Percentiles rank a stretch among this genome's conserved stretches.
Conservation (phyloP, 2,329 filamentous ascomycete genomes). For the Microsporum ferrugineum region DNA sequence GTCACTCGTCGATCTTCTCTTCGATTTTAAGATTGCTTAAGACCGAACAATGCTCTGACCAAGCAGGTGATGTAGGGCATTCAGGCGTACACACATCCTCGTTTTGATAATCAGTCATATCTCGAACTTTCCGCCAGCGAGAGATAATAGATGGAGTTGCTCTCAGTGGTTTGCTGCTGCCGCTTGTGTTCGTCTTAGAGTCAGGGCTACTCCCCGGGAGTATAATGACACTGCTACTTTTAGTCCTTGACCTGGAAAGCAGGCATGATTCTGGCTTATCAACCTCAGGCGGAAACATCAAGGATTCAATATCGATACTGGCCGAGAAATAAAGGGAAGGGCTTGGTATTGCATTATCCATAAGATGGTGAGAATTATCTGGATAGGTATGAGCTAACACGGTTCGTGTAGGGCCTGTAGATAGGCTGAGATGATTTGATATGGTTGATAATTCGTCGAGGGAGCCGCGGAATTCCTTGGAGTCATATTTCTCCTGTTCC, state of each 20-base stretch:
- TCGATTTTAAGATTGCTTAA: not conserved
- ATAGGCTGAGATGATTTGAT: not conserved
- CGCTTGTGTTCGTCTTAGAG: not conserved
- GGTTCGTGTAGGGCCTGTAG: not conserved
- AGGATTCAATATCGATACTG: conserved; percentile 6
- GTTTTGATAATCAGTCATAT: not conserved
- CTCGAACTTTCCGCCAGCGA: conserved; percentile 10
- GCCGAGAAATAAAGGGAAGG: conserved; percentile 8
- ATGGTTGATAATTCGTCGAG: not conserved
- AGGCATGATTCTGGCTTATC: not conserved
- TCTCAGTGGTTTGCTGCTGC: not conserved
- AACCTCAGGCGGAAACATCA: not conserved
- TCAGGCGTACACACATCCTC: not conserved
- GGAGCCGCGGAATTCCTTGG: not conserved
- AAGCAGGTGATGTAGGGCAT: not conserved
- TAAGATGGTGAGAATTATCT: not conserved
- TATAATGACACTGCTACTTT: conserved; percentile 22
- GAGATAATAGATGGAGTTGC: conserved; percentile 14
- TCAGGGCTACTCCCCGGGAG: conserved; percentile 16
- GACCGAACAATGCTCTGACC: not conserved
- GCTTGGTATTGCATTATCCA: conserved; percentile 9
- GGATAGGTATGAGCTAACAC: conserved; percentile 2
- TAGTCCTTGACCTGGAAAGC: conserved; percentile 12
- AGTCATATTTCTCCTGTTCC: not conserved
- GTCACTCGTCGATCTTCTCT: not conserved